Evolutionary conservation across 306 rosid genomes (phyloP).

Genomic region (Biancaea sappan): DNA sequence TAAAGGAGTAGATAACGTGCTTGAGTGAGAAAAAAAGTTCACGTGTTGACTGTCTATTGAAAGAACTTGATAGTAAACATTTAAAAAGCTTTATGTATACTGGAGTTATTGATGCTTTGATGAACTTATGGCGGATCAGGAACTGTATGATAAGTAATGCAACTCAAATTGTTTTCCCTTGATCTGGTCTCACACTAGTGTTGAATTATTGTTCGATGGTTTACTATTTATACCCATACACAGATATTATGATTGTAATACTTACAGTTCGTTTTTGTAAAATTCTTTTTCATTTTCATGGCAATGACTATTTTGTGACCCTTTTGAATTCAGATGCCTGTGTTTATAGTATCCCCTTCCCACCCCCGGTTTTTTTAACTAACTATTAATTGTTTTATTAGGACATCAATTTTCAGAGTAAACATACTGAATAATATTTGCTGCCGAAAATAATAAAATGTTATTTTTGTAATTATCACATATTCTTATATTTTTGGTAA

Average conservation of each 20-base stretch:
- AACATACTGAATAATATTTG: no score
- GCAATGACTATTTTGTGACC: neutral
- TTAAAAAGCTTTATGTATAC: neutral
- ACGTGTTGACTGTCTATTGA: neutral
- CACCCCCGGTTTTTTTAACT: no score
- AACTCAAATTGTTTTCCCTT: conserved; percentile 18
- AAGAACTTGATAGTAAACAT: neutral
- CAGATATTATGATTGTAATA: neutral
- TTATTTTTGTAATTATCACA: no score
- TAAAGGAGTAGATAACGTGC: neutral
- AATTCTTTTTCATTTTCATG: conserved; percentile 9
- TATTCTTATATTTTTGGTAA: no score
- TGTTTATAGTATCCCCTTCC: neutral
- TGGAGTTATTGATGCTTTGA: conserved; percentile 19
- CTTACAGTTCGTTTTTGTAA: neutral
- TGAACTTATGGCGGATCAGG: conserved; percentile 36
- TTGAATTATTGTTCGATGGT: conserved; percentile 32
- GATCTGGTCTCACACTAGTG: conserved; percentile 25
- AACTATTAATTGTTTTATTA: no score
- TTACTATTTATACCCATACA: neutral
- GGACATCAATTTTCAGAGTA: no score
- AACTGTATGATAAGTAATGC: conserved; percentile 38
- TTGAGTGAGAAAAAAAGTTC: neutral
- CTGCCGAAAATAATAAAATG: no score
- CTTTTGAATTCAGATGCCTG: neutral